Base-by-base conservation (phyloP, 129 eudicot genomes). In the Helichrysum umbraculigerum region DNA sequence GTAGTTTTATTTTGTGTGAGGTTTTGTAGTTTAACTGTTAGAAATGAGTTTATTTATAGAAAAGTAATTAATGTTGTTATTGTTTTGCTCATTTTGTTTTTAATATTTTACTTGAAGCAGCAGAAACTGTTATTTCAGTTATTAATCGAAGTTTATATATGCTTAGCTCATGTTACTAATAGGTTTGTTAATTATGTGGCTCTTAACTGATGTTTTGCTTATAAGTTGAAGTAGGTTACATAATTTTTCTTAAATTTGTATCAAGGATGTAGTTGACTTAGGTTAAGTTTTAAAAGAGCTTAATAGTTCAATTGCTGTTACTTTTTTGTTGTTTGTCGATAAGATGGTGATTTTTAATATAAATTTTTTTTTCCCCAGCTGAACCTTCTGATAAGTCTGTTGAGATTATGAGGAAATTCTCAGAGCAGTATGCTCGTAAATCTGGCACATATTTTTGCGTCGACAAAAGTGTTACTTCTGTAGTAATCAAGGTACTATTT, bases 391-490 rank as follows among this genome's bases (percentile, higher is more conserved):
- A 94, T 33, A 94, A 94, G 79, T 88, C 98, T 67, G 87, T 94
- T 17, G 98, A 94, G 58, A 82, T 94, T 37, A 94, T 94, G 98
- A 88, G 98, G 87, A 94, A 94, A 78, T 94, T 94, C 54, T 94
- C 98, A 33, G 98, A 94, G 88, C 96, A 94, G 82, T 94, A 91
- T 83, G 96, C 96, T 67, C 92, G 98, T 62, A 89, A 76, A 89
- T 94, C 98, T 9, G 91, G 86, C 58, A 94, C 98, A 3, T 94
- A 91, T 77, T 94, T 94, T 60, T 94, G 98, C 22, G 88, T 86
- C 7, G 98, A 94, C 88, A 94, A 94, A 82, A 85, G 96, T 52
- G 98, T 94, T 47, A 94, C 98, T 60, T 91, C 98, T 60, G 98
- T 94, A 29, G 98, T 94, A 22, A 94, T 94, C 86, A 94, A 94